These are phyloP conservation scores for Glebionis coronaria DNA, from an alignment of 129 eudicot genomes.

Conservation along the genomic window DNA sequence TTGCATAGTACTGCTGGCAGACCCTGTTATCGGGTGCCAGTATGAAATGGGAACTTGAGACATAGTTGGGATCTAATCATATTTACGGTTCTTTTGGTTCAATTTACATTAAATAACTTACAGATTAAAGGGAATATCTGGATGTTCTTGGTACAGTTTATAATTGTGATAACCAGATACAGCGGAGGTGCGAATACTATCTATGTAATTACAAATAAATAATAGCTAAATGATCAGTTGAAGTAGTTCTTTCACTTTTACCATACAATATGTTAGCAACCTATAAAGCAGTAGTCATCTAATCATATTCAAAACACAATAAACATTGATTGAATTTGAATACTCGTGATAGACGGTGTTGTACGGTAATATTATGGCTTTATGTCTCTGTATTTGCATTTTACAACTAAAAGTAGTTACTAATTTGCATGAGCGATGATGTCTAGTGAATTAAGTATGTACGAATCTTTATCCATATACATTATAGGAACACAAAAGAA, in stretches of 20 bases:
- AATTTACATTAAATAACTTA: background rate
- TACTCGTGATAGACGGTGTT: background rate
- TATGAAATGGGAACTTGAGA: constrained; percentile 1
- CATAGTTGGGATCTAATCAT: background rate
- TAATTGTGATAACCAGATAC: no score
- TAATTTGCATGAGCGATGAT: background rate
- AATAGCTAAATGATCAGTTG: no score
- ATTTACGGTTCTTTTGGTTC: background rate
- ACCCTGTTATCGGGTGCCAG: constrained; percentile 17
- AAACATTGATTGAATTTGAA: background rate
- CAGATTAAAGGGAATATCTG: background rate
- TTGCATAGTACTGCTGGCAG: constrained; percentile 6
- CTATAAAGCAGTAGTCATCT: no score
- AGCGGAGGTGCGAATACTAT: no score
- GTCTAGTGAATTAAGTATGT: background rate
- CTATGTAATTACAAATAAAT: no score
- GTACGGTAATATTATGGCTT: background rate
- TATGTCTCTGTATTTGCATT: background rate
- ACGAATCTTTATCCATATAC: constrained; percentile 15
- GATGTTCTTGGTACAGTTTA: no score
- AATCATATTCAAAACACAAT: background rate
- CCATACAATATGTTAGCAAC: no score
- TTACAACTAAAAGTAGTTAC: no score
- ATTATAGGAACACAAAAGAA: background rate
- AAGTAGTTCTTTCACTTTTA: no score